Percentiles rank a stretch among this genome's conserved stretches.
phyloP scores from a whole-genome alignment of 257 asterid genomes.

The Anisodus acutangulus region DNA sequence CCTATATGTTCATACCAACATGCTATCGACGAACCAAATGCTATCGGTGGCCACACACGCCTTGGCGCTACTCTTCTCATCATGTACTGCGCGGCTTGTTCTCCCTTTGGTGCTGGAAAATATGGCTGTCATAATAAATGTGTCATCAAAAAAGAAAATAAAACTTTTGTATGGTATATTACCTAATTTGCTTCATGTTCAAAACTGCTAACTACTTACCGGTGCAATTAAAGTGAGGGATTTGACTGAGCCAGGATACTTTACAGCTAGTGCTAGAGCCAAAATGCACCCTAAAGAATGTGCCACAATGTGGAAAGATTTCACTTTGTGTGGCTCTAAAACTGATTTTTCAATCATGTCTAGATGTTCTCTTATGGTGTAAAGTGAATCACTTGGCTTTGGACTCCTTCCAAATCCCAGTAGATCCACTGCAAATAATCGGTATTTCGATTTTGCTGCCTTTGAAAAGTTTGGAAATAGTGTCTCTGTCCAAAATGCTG shows the following conservation, averaged over 20 bases:
- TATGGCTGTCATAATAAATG: constrained; percentile 68
- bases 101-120: constrained; percentile 88
- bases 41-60: constrained; percentile 82
- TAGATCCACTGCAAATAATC: constrained; percentile 86
- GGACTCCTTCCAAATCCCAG: constrained; percentile 96
- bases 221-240: constrained; percentile 90
- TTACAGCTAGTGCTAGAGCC: constrained; percentile 89
- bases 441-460: constrained; percentile 65
- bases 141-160: not conserved
- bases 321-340: constrained; percentile 66
- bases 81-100: constrained; percentile 71
- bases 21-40: constrained; percentile 81
- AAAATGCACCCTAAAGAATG: constrained; percentile 94
- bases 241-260: constrained; percentile 62
- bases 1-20: constrained; percentile 96
- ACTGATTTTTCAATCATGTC: constrained; percentile 92
- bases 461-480: constrained; percentile 79
- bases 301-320: constrained; percentile 89
- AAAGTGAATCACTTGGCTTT: constrained; percentile 78
- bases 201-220: constrained; percentile 42
- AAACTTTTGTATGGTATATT: not conserved
- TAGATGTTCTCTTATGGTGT: constrained; percentile 81
- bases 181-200: not conserved
- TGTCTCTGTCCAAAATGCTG: constrained; percentile 94
- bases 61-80: constrained; percentile 91